phyloP scores from a whole-genome alignment of 352 stramenopile species.

The Phytophthora megakarya region DNA sequence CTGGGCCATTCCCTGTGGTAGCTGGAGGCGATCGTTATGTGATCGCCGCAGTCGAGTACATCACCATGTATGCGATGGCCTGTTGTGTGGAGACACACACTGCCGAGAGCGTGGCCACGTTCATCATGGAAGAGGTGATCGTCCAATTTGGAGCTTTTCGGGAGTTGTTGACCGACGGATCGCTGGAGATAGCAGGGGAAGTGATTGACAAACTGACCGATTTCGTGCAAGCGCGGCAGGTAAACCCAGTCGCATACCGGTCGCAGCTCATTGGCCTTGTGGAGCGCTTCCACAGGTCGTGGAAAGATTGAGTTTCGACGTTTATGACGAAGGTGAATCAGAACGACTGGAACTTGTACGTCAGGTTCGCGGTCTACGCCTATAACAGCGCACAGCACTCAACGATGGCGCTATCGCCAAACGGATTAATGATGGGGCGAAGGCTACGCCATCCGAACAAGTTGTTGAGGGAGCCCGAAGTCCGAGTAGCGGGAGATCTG shows the following conservation, averaged over 20 bases:
- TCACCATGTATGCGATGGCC: conserved; percentile 1
- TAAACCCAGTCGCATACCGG: not conserved
- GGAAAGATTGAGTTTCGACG: too few relatives aligned
- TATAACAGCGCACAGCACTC: not conserved
- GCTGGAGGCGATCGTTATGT: conserved; percentile 13
- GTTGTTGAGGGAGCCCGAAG: too few relatives aligned
- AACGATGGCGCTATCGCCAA: not conserved
- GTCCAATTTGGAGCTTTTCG: not conserved
- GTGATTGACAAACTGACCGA: not conserved
- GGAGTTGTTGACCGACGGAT: not conserved
- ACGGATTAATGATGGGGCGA: not conserved
- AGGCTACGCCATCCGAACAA: too few relatives aligned
- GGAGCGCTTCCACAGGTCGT: not conserved
- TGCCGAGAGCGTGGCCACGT: not conserved
- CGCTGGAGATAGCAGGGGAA: not conserved
- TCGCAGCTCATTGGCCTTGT: not conserved
- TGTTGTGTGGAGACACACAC: not conserved
- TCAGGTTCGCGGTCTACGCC: not conserved
- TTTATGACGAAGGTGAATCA: not conserved
- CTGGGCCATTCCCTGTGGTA: conserved; percentile 9
- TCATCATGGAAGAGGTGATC: not conserved
- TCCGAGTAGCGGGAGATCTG: too few relatives aligned
- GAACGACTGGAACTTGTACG: not conserved
- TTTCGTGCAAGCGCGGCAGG: not conserved
- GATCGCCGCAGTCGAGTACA: conserved; percentile 9